A percentile compares a stretch with the other conserved stretches of the same genome.
Evolutionary conservation across 192 early-diverging fungal genomes (phyloP).

Genomic region (Coemansia sp.): DNA sequence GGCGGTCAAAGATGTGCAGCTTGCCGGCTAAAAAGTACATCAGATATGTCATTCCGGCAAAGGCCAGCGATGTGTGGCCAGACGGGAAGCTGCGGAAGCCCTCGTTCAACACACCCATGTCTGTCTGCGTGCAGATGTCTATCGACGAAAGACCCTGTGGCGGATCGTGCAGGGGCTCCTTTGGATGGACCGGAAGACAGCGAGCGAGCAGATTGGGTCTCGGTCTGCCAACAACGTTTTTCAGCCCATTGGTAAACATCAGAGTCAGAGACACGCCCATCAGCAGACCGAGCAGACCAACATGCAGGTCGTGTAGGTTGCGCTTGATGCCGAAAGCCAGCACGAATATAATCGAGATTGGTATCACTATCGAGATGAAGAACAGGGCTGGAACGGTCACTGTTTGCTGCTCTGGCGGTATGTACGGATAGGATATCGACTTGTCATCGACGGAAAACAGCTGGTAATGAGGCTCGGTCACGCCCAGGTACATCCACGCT

Average conservation of each 20-base stretch:
- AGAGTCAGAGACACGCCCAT: conserved; percentile 54
- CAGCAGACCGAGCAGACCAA: conserved; percentile 51
- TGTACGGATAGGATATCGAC: conserved; percentile 61
- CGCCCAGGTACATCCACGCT: conserved; percentile 61
- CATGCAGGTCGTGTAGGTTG: conserved; percentile 52
- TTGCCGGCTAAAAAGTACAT: conserved; percentile 71
- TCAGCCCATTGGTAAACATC: conserved; percentile 56
- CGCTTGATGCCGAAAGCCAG: conserved; percentile 26
- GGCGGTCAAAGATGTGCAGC: conserved; percentile 64
- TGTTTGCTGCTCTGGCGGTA: conserved; percentile 39
- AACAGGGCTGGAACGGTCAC: conserved; percentile 48
- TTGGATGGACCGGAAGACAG: conserved; percentile 30
- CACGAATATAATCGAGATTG: conserved; percentile 19
- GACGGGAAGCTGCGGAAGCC: conserved; percentile 85
- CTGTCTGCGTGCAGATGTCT: conserved; percentile 61
- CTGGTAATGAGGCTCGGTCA: conserved; percentile 64
- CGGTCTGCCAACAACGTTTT: conserved; percentile 60
- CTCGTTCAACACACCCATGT: conserved; percentile 60
- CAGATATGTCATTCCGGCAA: conserved; percentile 70
- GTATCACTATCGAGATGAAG: conserved; percentile 28
- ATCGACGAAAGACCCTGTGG: conserved; percentile 61
- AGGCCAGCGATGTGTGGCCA: conserved; percentile 81
- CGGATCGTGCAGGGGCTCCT: conserved; percentile 46
- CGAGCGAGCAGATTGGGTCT: conserved; percentile 67
- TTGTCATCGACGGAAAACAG: conserved; percentile 71